Evolutionary conservation across 768 basidiomycete genomes (phyloP), one percentile per base, ranked within the genome.

Genomic region (Tephrocybe sp.): DNA sequence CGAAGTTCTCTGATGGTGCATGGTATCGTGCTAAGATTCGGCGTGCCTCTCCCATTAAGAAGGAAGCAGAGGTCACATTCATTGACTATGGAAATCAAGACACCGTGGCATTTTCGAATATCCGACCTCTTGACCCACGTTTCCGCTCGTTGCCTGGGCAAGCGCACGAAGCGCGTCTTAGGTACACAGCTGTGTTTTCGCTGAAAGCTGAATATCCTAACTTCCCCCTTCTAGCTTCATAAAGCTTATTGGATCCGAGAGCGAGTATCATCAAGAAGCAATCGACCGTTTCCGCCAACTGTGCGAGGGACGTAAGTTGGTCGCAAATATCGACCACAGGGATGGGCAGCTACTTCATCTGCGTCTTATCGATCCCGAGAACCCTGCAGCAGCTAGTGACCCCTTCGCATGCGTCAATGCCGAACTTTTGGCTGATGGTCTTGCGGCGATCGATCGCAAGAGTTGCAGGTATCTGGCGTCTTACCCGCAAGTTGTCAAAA

Each of bases 11-110:
- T 42, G 89, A 97, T 61, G 91, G 91, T 7, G 75, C 86, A 42
- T 99, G 96, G 97, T 98, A 98, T 69, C 89, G 96, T 45, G 96
- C 96, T 39, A 90, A 85, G 72, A 85, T 98, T 53, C 87, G 89
- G 46, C 80, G 90, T 17, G 72, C 82, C n/a, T 95, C 92, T 39
- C 83, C 91, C 4, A 60, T 90, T 36, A 97, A 95, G 72, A 93
- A 89, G 64, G 92, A 97, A 68, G 94, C 92, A 5, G 92, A 97
- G 65, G 87, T 99, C 31, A 85, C 87, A 7, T 98, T 98, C 72
- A 95, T 98, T 59, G 88, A 92, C 65, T 92, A 96, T 63, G 96
- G 96, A 30, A 98, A 99, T 68, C 89, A 94, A 67, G 93, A 96
- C 62, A 89, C 79, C 1, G 75, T 98, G 10, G 70, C 86, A 4